Conservation (phyloP, 1,284 basidiomycete species). For the Thelephora terrestris region DNA sequence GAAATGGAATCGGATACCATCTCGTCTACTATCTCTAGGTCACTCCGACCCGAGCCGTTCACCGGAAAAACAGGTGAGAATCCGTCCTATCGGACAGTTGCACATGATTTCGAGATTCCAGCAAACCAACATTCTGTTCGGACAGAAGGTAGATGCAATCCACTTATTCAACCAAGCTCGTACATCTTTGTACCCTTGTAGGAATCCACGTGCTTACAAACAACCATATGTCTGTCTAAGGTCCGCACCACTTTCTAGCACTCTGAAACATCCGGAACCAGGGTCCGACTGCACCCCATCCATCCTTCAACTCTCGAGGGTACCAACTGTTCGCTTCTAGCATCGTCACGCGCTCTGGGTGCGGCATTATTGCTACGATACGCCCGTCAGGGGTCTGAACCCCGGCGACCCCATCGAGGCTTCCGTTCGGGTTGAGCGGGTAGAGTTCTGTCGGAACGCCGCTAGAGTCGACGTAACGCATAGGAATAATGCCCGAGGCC, state of each 20-base stretch:
- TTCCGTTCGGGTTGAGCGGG: constrained; percentile 95
- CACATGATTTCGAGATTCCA: too few species aligned
- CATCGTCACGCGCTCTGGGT: constrained; percentile 75
- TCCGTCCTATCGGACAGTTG: too few species aligned
- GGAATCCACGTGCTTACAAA: too few species aligned
- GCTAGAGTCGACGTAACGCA: constrained; percentile 69
- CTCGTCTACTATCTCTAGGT: too few species aligned
- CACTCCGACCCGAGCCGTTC: too few species aligned
- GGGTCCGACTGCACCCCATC: constrained; percentile 70
- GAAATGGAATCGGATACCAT: too few species aligned
- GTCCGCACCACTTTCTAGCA: constrained; percentile 54
- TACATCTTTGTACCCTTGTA: too few species aligned
- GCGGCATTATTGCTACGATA: constrained; percentile 93
- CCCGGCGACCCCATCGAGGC: constrained; percentile 79
- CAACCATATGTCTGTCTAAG: too few species aligned
- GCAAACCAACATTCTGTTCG: too few species aligned
- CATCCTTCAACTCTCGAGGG: constrained; percentile 42
- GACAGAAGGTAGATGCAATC: too few species aligned
- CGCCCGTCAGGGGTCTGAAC: constrained; percentile 81
- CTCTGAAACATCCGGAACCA: constrained; percentile 97
- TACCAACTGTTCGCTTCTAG: constrained; percentile 86
- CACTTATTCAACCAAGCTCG: too few species aligned
- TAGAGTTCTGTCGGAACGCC: constrained; percentile 66
- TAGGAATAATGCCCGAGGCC: constrained; percentile 47
- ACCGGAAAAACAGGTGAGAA: too few species aligned